Base-by-base conservation (phyloP, 2,329 filamentous ascomycete genomes). In the Nothomitra cinnamomea region DNA sequence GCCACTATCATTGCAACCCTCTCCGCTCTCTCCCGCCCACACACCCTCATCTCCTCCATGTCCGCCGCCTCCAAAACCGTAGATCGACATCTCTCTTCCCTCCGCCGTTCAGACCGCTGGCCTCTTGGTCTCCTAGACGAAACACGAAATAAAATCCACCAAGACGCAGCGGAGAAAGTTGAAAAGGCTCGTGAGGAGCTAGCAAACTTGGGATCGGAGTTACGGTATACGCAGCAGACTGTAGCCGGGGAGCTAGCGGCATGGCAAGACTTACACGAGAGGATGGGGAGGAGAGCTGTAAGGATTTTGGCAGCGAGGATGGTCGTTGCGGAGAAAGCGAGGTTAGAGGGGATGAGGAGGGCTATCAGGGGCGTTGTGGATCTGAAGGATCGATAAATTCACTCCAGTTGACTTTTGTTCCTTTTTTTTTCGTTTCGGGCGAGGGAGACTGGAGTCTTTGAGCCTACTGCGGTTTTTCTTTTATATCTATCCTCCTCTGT, bases 141-240 rank as follows among this genome's bases (percentile, higher is more conserved):
- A 59, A 87, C 89, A 1, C 77, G 90, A 19, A 82, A 85, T 63
- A 80, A 86, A 28, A 75, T 88, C 8, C 83, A 88, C 60, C 83
- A 87, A 58, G 92, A 96, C 55, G 85, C 86, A 43, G 85, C 88
- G 68, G 83, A 85, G 58, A 87, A 85, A 61, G 85, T 87, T 38
- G 75, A 78, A 13, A 80, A 82, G 58, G 79, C 78, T 21, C 78
- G 82, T 58, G 68, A 74, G 17, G 87, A 95, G 63, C 77, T 86
- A 10, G 78, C 82, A 19, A 77, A 80, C 43, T 68, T 95, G n/a
- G 82, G 83, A 0, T 79, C 79, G 52, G 92, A 98, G 67, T 71
- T 98, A 54, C 73, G 87, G 51, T 95, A 92, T 66, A 95, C 89
- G 49, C 90, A 95, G 69, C 87, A 94, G 66, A 87, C 90, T 13